These are phyloP conservation scores for Trichoderma erinaceum DNA, from an alignment of 495 filamentous ascomycete genomes.

Conservation along the genomic window DNA sequence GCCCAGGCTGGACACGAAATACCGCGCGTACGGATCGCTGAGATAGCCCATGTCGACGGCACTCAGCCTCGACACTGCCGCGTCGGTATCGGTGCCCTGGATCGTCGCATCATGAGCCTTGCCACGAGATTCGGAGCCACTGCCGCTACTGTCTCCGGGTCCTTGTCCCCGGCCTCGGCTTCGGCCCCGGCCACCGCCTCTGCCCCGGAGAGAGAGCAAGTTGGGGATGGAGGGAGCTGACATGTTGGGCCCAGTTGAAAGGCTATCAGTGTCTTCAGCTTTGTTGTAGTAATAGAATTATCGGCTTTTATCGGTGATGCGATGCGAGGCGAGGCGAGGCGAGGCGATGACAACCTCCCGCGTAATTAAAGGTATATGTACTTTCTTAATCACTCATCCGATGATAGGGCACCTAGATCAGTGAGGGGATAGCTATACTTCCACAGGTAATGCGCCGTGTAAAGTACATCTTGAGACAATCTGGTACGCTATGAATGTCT, in stretches of 20 bases:
- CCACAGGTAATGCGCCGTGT: background rate
- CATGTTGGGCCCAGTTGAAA: constrained; percentile 37
- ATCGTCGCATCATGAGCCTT: constrained; percentile 49
- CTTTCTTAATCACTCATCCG: too few species aligned
- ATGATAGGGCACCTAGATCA: too few species aligned
- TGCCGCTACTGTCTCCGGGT: constrained; percentile 27
- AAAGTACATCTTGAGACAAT: background rate
- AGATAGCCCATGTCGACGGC: constrained; percentile 86
- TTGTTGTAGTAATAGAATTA: background rate
- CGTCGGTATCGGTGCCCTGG: constrained; percentile 88
- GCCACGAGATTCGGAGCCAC: constrained; percentile 15
- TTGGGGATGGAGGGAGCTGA: constrained; percentile 71
- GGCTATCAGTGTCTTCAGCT: background rate
- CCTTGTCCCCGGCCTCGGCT: constrained; percentile 38
- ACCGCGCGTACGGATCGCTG: constrained; percentile 66
- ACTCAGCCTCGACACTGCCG: constrained; percentile 78
- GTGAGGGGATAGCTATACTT: too few species aligned
- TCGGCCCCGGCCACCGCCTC: constrained; percentile 39
- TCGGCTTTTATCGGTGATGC: background rate
- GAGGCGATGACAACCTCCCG: background rate
- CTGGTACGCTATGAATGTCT: too few species aligned
- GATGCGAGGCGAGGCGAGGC: background rate
- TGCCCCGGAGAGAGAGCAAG: constrained; percentile 57
- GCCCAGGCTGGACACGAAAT: constrained; percentile 48
- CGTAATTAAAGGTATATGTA: too few species aligned